Conservation (phyloP, 176 grass and related monocot genomes). For the Saccharum officinarum region DNA sequence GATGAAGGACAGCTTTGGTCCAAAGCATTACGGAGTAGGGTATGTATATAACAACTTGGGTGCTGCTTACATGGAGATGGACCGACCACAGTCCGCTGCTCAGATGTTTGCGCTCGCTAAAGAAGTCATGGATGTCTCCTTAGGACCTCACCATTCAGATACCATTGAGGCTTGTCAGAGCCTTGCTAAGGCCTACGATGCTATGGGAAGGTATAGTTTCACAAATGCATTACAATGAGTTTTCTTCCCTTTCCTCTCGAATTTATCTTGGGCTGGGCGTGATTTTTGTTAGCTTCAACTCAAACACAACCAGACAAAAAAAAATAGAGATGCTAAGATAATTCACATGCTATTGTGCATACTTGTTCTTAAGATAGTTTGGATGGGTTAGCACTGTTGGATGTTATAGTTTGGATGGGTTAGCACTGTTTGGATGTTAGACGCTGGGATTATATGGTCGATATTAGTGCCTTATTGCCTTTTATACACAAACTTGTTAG, state of each 20-base stretch:
- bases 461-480: neutral
- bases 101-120: constrained; percentile 91
- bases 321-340: neutral
- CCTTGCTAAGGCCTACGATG: constrained; percentile 80
- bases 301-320: neutral
- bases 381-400: neutral
- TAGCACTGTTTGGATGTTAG: neutral
- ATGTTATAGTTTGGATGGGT: too few species aligned
- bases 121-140: constrained; percentile 79
- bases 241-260: neutral
- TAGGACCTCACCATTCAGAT: constrained; percentile 83
- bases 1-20: constrained; percentile 88
- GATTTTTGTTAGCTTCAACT: neutral
- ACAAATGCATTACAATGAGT: neutral
- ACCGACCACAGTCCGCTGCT: constrained; percentile 68
- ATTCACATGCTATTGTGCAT: neutral
- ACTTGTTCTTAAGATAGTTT: constrained; percentile 11
- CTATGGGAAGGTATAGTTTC: constrained; percentile 70
- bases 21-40: constrained; percentile 79
- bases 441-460: neutral
- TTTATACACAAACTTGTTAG: neutral
- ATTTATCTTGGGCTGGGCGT: neutral
- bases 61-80: constrained; percentile 90
- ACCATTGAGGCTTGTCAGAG: constrained; percentile 84
- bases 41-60: constrained; percentile 93